Evolutionary conservation across 768 basidiomycete genomes (phyloP), one percentile per base, ranked within the genome.

Genomic region (Rhizopogon roseolus): DNA sequence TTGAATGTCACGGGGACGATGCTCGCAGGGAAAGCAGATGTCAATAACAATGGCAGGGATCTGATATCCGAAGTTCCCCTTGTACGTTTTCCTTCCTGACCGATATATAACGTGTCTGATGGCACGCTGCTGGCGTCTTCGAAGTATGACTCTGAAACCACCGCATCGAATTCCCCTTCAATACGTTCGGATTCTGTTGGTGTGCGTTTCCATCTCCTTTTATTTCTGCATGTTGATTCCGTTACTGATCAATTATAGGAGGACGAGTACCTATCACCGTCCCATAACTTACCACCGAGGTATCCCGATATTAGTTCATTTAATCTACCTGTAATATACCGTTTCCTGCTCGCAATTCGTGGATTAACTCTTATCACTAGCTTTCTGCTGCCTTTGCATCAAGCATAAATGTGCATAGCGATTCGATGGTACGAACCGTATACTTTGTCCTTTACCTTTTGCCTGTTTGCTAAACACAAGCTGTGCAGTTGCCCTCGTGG

Each of bases 111-210:
- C 13, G 2, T 8, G 8, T 11, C 13, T 46, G 17, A 45, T 5
- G 22, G 22, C 3, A 19, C 27, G 11, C 44, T 45, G 11, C 9
- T 11, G 3, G 6, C 11, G 3, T 13, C 11, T 13, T 45, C 3
- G 5, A 46, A 46, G 44, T 17, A 2, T 14, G 17, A 5, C n/a
- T 10, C 13, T 17, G 11, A 45, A 45, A 29, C 5, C 2, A 17
- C n/a, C 10, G 9, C 10, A 29, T 29, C 43, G n/a, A 1, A 43
- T n/a, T 28, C 5, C 0, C 2, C n/a, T 1, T 9, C 10, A 4
- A 1, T 10, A 6, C 42, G 1, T 0, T 5, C 27, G 3, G 6
- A 29, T 1, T 7, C 11, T 11, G 10, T 2, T 29, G 0, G 0
- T 17, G 44, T 45, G 11, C 4, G 45, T 19, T 19, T 19, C 17